Percentiles rank a stretch among this genome's conserved stretches.
Conservation (phyloP, 768 basidiomycete species). For the Lenzites betulinus region DNA sequence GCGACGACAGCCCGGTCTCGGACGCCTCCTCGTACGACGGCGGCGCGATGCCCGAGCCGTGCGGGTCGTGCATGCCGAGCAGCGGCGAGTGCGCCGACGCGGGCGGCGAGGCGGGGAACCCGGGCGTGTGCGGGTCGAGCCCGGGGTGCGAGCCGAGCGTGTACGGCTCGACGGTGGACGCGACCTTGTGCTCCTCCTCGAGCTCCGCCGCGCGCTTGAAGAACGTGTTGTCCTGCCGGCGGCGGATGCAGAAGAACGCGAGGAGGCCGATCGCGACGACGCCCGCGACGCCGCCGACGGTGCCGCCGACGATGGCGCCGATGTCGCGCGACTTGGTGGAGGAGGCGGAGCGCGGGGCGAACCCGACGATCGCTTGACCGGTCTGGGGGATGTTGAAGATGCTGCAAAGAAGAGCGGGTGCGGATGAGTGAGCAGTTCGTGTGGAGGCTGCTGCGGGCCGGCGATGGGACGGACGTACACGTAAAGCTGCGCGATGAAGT, state of each 20-base stretch:
- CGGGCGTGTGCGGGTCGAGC: not conserved
- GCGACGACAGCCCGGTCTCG: constrained; percentile 6
- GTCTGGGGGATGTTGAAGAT: constrained; percentile 29
- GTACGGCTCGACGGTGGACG: constrained; percentile 29
- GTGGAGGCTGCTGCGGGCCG: not conserved
- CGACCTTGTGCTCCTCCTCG: constrained; percentile 29
- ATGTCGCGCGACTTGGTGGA: constrained; percentile 22
- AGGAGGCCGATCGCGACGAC: constrained; percentile 29
- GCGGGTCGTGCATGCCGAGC: constrained; percentile 14
- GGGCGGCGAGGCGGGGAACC: not conserved
- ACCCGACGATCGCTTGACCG: constrained; percentile 26
- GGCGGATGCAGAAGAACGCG: constrained; percentile 31
- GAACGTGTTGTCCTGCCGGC: constrained; percentile 24
- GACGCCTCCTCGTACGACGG: constrained; percentile 30
- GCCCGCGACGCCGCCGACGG: constrained; percentile 32
- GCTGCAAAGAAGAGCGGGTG: constrained; percentile 11
- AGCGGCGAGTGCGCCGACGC: constrained; percentile 18
- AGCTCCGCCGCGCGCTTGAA: constrained; percentile 23
- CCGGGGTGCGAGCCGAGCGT: constrained; percentile 18
- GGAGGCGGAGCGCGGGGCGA: constrained; percentile 24
- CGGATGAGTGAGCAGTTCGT: not conserved
- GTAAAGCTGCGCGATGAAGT: constrained; percentile 30
- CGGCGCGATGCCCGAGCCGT: constrained; percentile 18
- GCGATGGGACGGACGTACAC: constrained; percentile 22
- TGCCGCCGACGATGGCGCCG: constrained; percentile 35